Percentiles rank a stretch among this genome's conserved stretches.
These are phyloP conservation scores for Ustilago shanxiensis DNA, from an alignment of 1,284 basidiomycete genomes.

Conservation along the genomic window DNA sequence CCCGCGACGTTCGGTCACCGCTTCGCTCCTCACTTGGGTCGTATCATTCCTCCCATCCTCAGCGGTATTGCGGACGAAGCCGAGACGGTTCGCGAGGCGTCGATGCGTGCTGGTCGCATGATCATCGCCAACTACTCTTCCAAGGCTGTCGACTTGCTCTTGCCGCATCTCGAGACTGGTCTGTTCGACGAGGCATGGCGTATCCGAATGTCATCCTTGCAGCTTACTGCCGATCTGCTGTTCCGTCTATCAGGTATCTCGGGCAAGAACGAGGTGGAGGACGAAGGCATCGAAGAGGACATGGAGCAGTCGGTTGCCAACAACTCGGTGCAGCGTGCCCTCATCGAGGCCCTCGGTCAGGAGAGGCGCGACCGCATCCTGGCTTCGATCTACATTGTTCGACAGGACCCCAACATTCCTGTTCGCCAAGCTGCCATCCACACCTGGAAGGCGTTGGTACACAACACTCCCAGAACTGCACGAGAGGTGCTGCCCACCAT, in stretches of 20 bases:
- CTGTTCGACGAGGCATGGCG: conserved; percentile 97
- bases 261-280: conserved; percentile 81
- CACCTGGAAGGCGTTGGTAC: conserved; percentile 98
- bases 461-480: conserved; percentile 79
- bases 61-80: conserved; percentile 92
- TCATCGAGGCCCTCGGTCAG: conserved; percentile 87
- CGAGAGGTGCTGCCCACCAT: conserved; percentile 88
- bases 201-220: conserved; percentile 90
- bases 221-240: conserved; percentile 92
- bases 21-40: conserved; percentile 94
- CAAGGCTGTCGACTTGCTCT: conserved; percentile 90
- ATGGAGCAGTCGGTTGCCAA: conserved; percentile 78
- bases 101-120: conserved; percentile 99
- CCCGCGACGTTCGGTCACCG: conserved; percentile 93
- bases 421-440: conserved; percentile 93
- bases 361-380: conserved; percentile 92
- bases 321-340: conserved; percentile 76
- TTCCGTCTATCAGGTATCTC: conserved; percentile 99
- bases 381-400: conserved; percentile 89
- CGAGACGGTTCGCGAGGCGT: conserved; percentile 90
- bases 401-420: conserved; percentile 90
- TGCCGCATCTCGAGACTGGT: conserved; percentile 93
- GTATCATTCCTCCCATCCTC: conserved; percentile 93
- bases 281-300: conserved; percentile 70
- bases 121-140: conserved; percentile 94